A percentile compares a stretch with the other conserved stretches of the same genome.
phyloP scores from a whole-genome alignment of 2,329 filamentous ascomycete genomes.

The Bipolaris sorokiniana region DNA sequence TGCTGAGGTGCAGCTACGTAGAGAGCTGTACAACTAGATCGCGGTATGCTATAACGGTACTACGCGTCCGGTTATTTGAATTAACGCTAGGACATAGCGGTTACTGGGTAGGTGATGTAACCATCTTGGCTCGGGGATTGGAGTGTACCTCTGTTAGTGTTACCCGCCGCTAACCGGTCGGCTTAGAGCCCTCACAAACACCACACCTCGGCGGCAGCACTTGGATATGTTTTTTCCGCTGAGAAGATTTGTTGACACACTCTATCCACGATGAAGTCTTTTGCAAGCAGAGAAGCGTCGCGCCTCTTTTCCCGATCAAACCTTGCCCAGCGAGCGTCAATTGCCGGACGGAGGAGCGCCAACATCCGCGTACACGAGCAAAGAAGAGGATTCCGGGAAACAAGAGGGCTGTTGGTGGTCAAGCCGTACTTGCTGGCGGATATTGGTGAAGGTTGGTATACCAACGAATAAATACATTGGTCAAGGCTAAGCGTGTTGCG shows the following conservation, averaged over 20 bases:
- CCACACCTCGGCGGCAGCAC: slow-evolving; percentile 28
- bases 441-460: slow-evolving; percentile 77
- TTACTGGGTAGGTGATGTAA: no score
- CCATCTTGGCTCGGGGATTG: no score
- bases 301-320: slow-evolving; percentile 35
- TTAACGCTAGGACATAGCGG: no score
- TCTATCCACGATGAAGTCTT: slow-evolving; percentile 38
- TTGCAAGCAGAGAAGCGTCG: slow-evolving; percentile 40
- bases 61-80: no score
- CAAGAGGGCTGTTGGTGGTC: slow-evolving; percentile 55
- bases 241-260: slow-evolving; percentile 14
- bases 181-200: slow-evolving; percentile 25
- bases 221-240: slow-evolving; percentile 33
- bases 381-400: slow-evolving; percentile 49
- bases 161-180: slow-evolving; percentile 23
- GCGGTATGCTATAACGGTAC: no score
- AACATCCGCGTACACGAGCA: slow-evolving; percentile 32
- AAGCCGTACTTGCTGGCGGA: slow-evolving; percentile 85
- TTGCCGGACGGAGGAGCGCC: slow-evolving; percentile 29
- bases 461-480: not conserved
- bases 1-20: no score
- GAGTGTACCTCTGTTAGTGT: not conserved
- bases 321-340: slow-evolving; percentile 29
- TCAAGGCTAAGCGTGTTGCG: slow-evolving; percentile 15
- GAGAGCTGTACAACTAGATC: no score